phyloP scores from a whole-genome alignment of 2,329 filamentous ascomycete genomes.

The Gaeumannomyces tritici region DNA sequence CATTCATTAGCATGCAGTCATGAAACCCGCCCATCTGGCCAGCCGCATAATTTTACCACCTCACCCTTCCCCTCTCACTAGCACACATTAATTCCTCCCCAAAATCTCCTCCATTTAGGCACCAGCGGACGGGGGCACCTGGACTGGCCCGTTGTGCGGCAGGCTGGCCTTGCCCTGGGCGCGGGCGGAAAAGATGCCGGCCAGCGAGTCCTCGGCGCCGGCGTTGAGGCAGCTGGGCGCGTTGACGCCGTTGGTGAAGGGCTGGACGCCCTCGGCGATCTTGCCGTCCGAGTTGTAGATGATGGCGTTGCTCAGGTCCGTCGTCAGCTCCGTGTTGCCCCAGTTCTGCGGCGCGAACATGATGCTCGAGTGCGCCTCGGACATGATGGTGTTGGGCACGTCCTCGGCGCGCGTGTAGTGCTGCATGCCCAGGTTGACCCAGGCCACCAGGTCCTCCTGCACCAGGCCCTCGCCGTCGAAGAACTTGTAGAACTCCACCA shows the following conservation, averaged over 20 bases:
- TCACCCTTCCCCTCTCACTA: too few relatives aligned
- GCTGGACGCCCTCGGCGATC: not conserved
- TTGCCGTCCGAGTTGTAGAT: not conserved
- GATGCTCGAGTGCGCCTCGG: slow-evolving; percentile 21
- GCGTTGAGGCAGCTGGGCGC: not conserved
- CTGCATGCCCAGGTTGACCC: slow-evolving; percentile 42
- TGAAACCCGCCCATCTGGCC: too few relatives aligned
- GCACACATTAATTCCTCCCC: not conserved
- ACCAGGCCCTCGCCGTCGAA: slow-evolving; percentile 32
- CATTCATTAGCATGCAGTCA: too few relatives aligned
- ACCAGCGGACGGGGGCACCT: not conserved
- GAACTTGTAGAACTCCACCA: slow-evolving; percentile 28
- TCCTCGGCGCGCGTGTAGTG: slow-evolving; percentile 33
- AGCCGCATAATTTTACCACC: too few relatives aligned
- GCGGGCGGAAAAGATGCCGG: not conserved
- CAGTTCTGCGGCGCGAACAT: slow-evolving; percentile 22
- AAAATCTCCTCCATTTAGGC: not conserved
- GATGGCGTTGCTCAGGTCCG: slow-evolving; percentile 1
- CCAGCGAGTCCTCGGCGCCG: not conserved
- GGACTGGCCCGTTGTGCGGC: not conserved
- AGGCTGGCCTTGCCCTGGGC: not conserved
- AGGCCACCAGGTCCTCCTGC: slow-evolving; percentile 31
- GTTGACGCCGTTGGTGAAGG: not conserved
- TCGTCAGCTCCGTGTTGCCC: not conserved
- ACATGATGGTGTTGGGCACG: slow-evolving; percentile 22